phyloP scores from a whole-genome alignment of 768 basidiomycete genomes.

The Gymnopilus junonius region DNA sequence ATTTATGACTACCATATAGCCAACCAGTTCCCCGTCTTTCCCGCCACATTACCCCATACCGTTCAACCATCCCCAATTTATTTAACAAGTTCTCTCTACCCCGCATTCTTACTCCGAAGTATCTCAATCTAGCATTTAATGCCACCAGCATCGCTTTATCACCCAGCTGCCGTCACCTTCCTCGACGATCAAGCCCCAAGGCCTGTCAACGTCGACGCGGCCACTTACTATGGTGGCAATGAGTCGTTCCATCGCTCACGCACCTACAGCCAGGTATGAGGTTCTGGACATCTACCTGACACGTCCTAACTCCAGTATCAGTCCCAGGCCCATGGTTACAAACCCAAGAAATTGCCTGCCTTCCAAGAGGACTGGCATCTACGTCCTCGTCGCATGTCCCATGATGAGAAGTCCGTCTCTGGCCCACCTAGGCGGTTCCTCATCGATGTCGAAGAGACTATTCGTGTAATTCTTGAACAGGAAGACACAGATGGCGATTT shows the following conservation, averaged over 20 bases:
- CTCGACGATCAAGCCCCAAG: constrained; percentile 60
- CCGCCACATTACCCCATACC: constrained; percentile 17
- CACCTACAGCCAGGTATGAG: constrained; percentile 84
- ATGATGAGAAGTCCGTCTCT: constrained; percentile 86
- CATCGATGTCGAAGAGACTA: constrained; percentile 98
- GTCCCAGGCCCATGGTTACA: constrained; percentile 76
- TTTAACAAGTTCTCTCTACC: constrained; percentile 16
- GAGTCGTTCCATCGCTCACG: constrained; percentile 82
- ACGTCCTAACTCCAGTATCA: constrained; percentile 30
- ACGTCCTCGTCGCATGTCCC: constrained; percentile 82
- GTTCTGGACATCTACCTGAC: not conserved
- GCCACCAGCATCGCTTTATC: constrained; percentile 63
- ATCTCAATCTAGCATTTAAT: constrained; percentile 35
- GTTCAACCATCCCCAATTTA: constrained; percentile 16
- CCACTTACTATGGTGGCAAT: constrained; percentile 81
- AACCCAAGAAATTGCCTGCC: constrained; percentile 68
- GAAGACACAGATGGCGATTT: constrained; percentile 98
- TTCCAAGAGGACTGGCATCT: constrained; percentile 81
- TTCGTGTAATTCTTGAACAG: constrained; percentile 94
- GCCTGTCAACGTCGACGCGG: constrained; percentile 67
- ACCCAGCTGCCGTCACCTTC: constrained; percentile 68
- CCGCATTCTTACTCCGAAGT: constrained; percentile 6
- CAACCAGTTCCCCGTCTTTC: constrained; percentile 20
- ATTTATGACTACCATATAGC: constrained; percentile 15
- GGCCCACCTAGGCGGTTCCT: constrained; percentile 90